Conservation (phyloP, 257 asterid species). For the Ocimum tenuiflorum region DNA sequence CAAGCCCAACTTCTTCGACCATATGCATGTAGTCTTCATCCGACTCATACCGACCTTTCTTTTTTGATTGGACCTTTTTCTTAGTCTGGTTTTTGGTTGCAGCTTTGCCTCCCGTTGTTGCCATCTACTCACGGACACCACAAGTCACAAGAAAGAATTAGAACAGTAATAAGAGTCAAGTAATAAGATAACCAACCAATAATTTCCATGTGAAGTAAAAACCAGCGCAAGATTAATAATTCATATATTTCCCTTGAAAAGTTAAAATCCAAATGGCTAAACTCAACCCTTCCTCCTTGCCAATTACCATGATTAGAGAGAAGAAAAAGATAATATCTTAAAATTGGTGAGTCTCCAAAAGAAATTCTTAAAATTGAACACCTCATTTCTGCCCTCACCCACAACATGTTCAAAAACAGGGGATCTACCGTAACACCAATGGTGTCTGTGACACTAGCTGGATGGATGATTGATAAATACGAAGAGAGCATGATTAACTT, state of each 20-base stretch:
- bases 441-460: no score
- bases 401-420: no score
- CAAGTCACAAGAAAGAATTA: slow-evolving; percentile 2
- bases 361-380: no score
- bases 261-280: not conserved
- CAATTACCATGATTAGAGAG: not conserved
- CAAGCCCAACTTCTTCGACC: slow-evolving; percentile 53
- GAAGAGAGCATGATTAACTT: no score
- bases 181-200: not conserved
- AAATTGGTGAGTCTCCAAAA: no score
- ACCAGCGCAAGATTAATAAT: not conserved
- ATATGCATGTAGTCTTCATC: slow-evolving; percentile 75
- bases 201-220: not conserved
- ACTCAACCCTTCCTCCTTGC: not conserved
- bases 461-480: no score
- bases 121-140: slow-evolving; percentile 38
- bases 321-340: no score
- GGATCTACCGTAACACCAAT: no score
- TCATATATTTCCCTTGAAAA: not conserved
- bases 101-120: slow-evolving; percentile 36
- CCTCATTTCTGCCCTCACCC: no score
- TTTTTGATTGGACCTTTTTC: slow-evolving; percentile 25
- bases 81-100: slow-evolving; percentile 13
- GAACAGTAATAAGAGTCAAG: not conserved
- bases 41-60: slow-evolving; percentile 42